phyloP scores from a whole-genome alignment of 163 green algal genomes.

The Chloromonas sp. region DNA sequence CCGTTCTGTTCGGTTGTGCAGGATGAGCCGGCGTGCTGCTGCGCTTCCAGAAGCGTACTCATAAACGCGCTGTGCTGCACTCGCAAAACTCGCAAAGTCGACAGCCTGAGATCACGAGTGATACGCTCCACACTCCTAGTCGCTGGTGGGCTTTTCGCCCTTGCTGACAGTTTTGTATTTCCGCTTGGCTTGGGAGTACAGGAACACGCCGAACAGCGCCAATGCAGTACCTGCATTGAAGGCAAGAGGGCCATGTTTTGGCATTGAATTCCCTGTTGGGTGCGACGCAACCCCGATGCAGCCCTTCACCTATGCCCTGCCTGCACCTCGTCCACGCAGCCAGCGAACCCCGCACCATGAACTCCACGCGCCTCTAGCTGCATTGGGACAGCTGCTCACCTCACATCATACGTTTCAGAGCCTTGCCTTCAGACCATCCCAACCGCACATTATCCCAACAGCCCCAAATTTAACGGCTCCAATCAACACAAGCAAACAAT shows the following conservation, averaged over 20 bases:
- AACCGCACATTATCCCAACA: too few relatives aligned
- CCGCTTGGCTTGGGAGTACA: slow-evolving; percentile 68
- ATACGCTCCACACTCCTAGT: neutral
- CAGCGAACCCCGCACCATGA: neutral
- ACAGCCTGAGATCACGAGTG: neutral
- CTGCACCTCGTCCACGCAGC: neutral
- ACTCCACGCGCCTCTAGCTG: neutral
- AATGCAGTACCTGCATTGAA: slow-evolving; percentile 50
- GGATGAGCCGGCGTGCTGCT: too few relatives aligned
- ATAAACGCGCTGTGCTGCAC: too few relatives aligned
- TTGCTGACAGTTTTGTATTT: slow-evolving; percentile 10
- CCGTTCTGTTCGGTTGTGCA: too few relatives aligned
- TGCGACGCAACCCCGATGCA: neutral
- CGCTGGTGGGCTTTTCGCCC: neutral
- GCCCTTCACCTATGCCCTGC: neutral
- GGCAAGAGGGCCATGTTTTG: neutral
- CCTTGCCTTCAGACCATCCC: too few relatives aligned
- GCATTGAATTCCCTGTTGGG: too few relatives aligned
- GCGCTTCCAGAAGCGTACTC: too few relatives aligned
- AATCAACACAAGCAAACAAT: too few relatives aligned
- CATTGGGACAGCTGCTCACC: neutral
- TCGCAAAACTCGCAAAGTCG: neutral
- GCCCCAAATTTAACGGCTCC: too few relatives aligned
- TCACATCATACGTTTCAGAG: neutral
- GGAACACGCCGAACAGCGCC: slow-evolving; percentile 68